These are phyloP conservation scores for Boletus huronensis DNA, from an alignment of 768 basidiomycete genomes.

Conservation along the genomic window DNA sequence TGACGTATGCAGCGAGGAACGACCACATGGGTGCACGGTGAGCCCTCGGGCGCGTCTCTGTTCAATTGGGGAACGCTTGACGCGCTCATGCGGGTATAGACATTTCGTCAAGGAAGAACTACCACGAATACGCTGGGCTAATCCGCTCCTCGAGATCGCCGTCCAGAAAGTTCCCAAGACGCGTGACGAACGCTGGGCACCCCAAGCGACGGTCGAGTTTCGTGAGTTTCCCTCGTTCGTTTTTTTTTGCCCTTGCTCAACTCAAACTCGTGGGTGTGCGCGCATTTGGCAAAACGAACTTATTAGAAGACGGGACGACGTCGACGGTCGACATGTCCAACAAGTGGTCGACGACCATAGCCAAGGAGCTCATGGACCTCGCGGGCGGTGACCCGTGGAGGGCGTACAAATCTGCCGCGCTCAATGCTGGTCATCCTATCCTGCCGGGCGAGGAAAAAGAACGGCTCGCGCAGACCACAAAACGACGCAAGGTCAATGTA, in stretches of 20 bases:
- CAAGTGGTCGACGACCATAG: conserved; percentile 67
- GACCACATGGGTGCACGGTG: conserved; percentile 77
- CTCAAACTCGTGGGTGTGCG: neutral
- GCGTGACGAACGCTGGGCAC: conserved; percentile 52
- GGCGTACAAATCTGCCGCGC: conserved; percentile 47
- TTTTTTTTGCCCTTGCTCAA: neutral
- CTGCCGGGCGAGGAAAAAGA: conserved; percentile 43
- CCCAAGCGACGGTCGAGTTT: conserved; percentile 59
- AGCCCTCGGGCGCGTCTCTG: no score
- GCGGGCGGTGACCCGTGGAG: conserved; percentile 62
- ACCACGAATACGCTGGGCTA: conserved; percentile 73
- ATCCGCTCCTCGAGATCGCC: conserved; percentile 61
- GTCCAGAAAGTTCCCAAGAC: conserved; percentile 55
- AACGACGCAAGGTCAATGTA: conserved; percentile 3
- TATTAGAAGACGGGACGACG: conserved; percentile 47
- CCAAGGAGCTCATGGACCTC: conserved; percentile 66
- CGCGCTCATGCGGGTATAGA: conserved; percentile 32
- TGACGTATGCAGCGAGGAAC: conserved; percentile 58
- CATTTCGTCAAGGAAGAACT: conserved; percentile 80
- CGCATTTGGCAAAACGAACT: neutral
- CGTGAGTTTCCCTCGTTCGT: conserved; percentile 43
- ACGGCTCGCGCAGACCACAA: conserved; percentile 16
- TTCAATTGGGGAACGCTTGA: neutral
- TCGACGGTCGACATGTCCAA: conserved; percentile 52
- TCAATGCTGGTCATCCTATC: conserved; percentile 45